These are phyloP conservation scores for Globisporangium paroecandrum DNA, from an alignment of 352 stramenopile species.

Conservation along the genomic window DNA sequence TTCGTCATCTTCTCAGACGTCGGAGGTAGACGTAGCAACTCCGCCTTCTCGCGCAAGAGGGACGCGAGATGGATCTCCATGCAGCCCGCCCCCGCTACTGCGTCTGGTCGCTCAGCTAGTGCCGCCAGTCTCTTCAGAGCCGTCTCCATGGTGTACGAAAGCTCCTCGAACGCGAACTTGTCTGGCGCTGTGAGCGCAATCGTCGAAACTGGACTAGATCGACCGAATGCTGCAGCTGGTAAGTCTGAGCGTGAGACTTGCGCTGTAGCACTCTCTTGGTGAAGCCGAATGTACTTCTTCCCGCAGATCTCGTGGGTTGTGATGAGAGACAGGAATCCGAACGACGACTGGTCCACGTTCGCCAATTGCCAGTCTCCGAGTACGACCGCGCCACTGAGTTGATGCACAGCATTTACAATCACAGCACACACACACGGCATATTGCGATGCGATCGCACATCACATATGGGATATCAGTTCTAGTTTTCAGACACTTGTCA, in stretches of 20 bases:
- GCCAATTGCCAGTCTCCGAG: conserved; percentile 44
- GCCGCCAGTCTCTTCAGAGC: conserved; percentile 36
- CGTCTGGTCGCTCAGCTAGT: conserved; percentile 36
- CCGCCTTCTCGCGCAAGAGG: conserved; percentile 29
- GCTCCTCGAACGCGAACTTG: conserved; percentile 41
- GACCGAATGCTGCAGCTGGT: background rate
- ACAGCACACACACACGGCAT: conserved; percentile 2
- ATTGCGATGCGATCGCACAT: too few species aligned
- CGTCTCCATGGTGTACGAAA: conserved; percentile 35
- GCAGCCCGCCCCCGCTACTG: conserved; percentile 47
- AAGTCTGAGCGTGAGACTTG: background rate
- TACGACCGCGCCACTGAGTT: conserved; percentile 44
- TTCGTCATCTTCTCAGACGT: background rate
- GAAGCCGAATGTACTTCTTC: conserved; percentile 37
- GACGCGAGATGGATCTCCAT: conserved; percentile 45
- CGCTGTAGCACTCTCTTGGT: conserved; percentile 11
- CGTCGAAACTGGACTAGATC: conserved; percentile 36
- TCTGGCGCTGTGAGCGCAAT: conserved; percentile 33
- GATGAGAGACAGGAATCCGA: conserved; percentile 46
- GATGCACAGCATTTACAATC: conserved; percentile 34
- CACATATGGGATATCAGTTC: background rate
- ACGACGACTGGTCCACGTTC: conserved; percentile 17
- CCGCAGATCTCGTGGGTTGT: conserved; percentile 28
- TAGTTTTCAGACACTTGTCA: too few species aligned
- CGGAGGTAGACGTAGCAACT: conserved; percentile 17